Conservation (phyloP, 768 basidiomycete genomes). For the Tylopilus sp. region DNA sequence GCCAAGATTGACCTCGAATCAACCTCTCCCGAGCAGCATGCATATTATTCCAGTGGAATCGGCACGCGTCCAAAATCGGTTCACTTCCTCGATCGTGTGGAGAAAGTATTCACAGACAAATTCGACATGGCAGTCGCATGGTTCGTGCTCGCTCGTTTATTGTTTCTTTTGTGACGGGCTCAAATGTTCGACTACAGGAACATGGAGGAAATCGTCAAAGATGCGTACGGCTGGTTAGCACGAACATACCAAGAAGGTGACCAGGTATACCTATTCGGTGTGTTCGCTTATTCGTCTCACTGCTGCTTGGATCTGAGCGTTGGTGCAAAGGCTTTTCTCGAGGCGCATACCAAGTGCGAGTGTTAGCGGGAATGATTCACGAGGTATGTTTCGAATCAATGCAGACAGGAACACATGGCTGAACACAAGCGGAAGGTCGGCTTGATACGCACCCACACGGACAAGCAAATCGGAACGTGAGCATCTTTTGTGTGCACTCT, state of each 20-base stretch:
- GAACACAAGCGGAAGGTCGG: not conserved
- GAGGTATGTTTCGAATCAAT: constrained; percentile 19
- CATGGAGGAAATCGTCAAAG: constrained; percentile 19
- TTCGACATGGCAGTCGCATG: not conserved
- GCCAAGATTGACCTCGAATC: constrained; percentile 19
- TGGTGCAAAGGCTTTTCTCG: constrained; percentile 36
- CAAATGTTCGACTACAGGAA: no score
- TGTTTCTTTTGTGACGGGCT: no score
- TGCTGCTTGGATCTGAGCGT: not conserved
- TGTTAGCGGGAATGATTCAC: constrained; percentile 40
- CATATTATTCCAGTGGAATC: constrained; percentile 36
- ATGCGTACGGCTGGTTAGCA: constrained; percentile 34
- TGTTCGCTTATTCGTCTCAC: not conserved
- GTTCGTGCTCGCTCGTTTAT: not conserved
- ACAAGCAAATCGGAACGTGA: constrained; percentile 17
- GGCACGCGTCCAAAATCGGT: constrained; percentile 23
- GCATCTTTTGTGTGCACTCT: constrained; percentile 3
- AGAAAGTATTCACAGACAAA: no score
- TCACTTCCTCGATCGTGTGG: not conserved
- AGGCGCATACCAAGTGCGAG: constrained; percentile 41
- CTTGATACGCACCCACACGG: constrained; percentile 17
- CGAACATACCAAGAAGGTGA: constrained; percentile 31
- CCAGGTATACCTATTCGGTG: constrained; percentile 35
- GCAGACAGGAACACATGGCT: not conserved
- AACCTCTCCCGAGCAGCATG: constrained; percentile 14